Evolutionary conservation across 2,329 filamentous ascomycete species (phyloP).

Genomic region (Xylaria sp.): DNA sequence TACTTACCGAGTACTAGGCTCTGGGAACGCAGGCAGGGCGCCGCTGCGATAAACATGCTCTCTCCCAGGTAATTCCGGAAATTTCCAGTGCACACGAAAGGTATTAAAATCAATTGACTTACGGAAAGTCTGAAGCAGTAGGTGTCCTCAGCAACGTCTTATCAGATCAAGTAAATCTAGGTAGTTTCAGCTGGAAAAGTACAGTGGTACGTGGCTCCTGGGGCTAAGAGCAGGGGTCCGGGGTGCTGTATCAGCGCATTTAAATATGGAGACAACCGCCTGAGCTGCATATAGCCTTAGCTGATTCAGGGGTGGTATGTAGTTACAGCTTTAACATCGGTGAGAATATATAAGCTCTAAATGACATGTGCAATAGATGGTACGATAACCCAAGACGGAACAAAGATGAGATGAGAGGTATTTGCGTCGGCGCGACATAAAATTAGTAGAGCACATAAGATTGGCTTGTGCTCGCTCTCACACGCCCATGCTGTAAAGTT

Average conservation of each 20-base stretch:
- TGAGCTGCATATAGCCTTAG: neutral
- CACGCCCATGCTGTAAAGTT: neutral
- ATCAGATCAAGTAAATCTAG: constrained; percentile 9
- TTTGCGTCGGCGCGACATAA: neutral
- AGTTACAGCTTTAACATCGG: neutral
- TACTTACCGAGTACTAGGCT: neutral
- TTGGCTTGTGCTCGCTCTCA: neutral
- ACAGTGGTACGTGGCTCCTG: constrained; percentile 24
- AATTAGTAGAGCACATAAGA: neutral
- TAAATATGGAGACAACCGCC: neutral
- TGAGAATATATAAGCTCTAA: neutral
- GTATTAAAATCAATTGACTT: constrained; percentile 4
- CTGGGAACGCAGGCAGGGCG: neutral
- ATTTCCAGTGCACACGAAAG: neutral
- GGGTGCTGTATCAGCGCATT: neutral
- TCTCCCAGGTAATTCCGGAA: neutral
- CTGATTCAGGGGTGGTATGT: neutral
- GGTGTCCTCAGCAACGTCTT: neutral
- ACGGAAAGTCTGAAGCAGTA: neutral
- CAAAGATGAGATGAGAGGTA: neutral
- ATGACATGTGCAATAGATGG: neutral
- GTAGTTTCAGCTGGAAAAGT: constrained; percentile 23
- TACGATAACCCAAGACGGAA: neutral
- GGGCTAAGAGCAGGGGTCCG: constrained; percentile 6
- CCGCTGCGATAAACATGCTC: neutral